Percentiles rank a stretch among this genome's conserved stretches.
phyloP scores from a whole-genome alignment of 83 land plant species.

The Picea abies region DNA sequence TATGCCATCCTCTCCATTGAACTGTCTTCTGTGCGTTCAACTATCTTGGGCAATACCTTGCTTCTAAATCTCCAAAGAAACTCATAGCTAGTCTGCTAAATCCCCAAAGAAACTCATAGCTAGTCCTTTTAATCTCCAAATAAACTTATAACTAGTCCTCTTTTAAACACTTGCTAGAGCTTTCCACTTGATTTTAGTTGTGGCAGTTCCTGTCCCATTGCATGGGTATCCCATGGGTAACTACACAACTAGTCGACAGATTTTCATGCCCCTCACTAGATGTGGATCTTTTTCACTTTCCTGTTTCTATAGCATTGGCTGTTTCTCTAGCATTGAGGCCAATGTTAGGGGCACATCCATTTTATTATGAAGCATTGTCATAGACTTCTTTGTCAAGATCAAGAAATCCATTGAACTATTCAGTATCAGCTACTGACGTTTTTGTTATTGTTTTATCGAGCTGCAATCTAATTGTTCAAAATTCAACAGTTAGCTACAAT shows the following conservation, averaged over 20 bases:
- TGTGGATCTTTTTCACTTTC: background rate
- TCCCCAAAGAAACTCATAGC: no score
- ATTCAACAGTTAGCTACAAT: constrained; percentile 3
- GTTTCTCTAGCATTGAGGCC: background rate
- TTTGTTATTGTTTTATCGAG: background rate
- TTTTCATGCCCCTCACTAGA: background rate
- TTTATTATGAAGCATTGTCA: background rate
- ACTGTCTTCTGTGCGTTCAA: no score
- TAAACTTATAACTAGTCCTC: no score
- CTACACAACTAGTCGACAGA: background rate
- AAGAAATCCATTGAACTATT: background rate
- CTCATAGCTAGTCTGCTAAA: no score
- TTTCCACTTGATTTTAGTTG: background rate
- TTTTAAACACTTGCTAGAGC: background rate
- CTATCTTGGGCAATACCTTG: no score
- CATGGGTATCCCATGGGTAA: background rate
- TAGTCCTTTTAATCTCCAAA: no score
- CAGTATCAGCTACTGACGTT: background rate
- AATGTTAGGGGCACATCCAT: background rate
- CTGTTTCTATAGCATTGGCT: background rate
- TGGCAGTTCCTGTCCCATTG: background rate
- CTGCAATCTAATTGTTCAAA: no score
- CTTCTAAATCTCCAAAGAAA: no score
- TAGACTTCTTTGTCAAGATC: background rate
- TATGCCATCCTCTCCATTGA: no score